Conservation (phyloP, 768 basidiomycete species). For the Termitomyces sp. region DNA sequence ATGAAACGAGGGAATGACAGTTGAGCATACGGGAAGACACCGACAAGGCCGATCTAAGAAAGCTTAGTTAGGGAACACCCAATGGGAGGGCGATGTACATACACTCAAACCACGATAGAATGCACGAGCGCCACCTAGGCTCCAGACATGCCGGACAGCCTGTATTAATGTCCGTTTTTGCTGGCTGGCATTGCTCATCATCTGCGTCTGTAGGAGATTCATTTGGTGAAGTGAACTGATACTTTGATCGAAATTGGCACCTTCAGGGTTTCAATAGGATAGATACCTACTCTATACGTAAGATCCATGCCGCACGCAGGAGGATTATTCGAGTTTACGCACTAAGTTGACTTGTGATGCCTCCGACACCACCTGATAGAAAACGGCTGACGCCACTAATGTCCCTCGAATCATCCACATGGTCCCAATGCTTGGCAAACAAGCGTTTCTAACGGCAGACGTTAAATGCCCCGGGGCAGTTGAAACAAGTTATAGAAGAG, state of each 20-base stretch:
- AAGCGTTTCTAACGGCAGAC: slow-evolving; percentile 70
- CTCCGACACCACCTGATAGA: slow-evolving; percentile 92
- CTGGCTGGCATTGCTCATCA: slow-evolving; percentile 83
- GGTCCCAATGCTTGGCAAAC: slow-evolving; percentile 88
- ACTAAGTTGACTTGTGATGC: slow-evolving; percentile 91
- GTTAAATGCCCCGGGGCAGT: slow-evolving; percentile 1
- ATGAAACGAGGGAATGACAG: slow-evolving; percentile 1
- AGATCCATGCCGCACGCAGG: slow-evolving; percentile 14
- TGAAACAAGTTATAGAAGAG: slow-evolving; percentile 4
- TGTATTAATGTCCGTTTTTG: slow-evolving; percentile 52
- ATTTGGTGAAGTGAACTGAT: slow-evolving; percentile 3
- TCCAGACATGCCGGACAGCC: slow-evolving; percentile 74
- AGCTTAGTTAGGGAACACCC: slow-evolving; percentile 10
- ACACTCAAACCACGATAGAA: slow-evolving; percentile 92
- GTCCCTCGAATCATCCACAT: slow-evolving; percentile 82
- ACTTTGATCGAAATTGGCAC: slow-evolving; percentile 28
- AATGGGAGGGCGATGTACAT: slow-evolving; percentile 27
- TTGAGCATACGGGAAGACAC: slow-evolving; percentile 83
- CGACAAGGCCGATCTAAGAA: slow-evolving; percentile 82
- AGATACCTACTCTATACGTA: slow-evolving; percentile 61
- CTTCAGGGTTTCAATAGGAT: slow-evolving; percentile 95
- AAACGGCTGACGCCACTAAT: slow-evolving; percentile 93
- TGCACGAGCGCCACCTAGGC: slow-evolving; percentile 69
- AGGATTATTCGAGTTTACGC: slow-evolving; percentile 23
- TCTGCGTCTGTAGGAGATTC: slow-evolving; percentile 62